Evolutionary conservation across 2,329 filamentous ascomycete species (phyloP), one percentile per base, ranked within the genome.

Genomic region (Alternaria alternata): DNA sequence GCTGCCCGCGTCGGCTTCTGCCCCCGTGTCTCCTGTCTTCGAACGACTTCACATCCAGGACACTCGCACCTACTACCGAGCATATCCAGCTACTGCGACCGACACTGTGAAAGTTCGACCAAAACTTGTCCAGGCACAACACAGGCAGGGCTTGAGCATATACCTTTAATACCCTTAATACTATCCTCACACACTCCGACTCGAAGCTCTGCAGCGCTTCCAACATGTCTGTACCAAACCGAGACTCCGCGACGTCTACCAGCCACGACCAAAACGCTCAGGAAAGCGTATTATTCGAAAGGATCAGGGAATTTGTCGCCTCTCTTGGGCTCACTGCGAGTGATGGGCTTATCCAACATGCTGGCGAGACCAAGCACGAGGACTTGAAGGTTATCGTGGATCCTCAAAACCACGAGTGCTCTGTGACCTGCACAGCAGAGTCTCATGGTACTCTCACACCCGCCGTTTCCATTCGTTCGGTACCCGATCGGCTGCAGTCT

Each of bases 401-500:
- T 34, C 70, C 71, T 11, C 67, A 67, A 42, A 60, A 64, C 26
- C 64, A 62, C 43, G 64, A 67, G 47, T 68, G 66, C 39, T 57
- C 60, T 3, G 38, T 61, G 20, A 47, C 54, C 18, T 67, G 60
- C 43, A 63, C 64, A 32, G 30, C 54, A 16, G 61, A 62, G 20
- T 67, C 66, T 12, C 54, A 59, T 8, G 66, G 66, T 38, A 65
- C 66, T 16, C 22, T 51, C 34, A 68, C 66, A 12, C 66, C 66
- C 18, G 49, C 66, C 8, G 51, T 58, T 9, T 72, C 69, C 26
- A 55, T 72, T 30, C 65, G 59, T 16, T 72, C 68, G 38, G 64
- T 57, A 36, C 56, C 56, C n/a, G 63, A 71, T 14, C 77, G 81
- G n/a, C 70, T 83, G 20, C 68, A 70, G 42, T 72, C 77, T 34